A percentile compares a stretch with the other conserved stretches of the same genome.
These are phyloP conservation scores for Aspergillus cristatus DNA, from an alignment of 495 filamentous ascomycete species.

Conservation along the genomic window DNA sequence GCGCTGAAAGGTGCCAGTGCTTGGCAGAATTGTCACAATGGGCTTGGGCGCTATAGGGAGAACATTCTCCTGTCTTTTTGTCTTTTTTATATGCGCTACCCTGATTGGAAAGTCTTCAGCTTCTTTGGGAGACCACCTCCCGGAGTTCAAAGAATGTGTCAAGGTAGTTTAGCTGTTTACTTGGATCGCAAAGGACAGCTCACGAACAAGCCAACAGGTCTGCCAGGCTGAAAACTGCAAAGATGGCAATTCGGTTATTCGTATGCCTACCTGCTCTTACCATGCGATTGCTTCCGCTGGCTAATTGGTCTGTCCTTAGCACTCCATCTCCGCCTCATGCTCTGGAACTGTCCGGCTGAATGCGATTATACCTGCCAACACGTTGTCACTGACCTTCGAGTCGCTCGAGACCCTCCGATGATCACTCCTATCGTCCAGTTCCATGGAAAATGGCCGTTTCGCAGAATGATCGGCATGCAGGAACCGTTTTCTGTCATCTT, in stretches of 20 bases:
- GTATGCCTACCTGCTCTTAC: constrained; percentile 22
- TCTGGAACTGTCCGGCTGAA: constrained; percentile 70
- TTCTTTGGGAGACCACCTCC: constrained; percentile 76
- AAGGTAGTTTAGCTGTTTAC: constrained; percentile 44
- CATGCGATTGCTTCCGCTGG: background rate
- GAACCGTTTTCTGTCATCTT: constrained; percentile 92
- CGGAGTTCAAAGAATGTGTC: constrained; percentile 85
- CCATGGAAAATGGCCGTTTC: constrained; percentile 99
- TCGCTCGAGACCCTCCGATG: constrained; percentile 54
- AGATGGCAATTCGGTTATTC: constrained; percentile 34
- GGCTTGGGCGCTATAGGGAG: constrained; percentile 13
- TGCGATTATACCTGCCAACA: constrained; percentile 99
- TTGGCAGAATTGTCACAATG: constrained; percentile 23
- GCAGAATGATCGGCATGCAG: constrained; percentile 81
- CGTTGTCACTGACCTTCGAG: constrained; percentile 69
- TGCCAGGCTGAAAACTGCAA: constrained; percentile 77
- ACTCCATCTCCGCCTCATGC: constrained; percentile 42
- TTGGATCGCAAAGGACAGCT: constrained; percentile 5
- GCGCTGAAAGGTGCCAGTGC: too few species aligned
- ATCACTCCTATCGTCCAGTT: constrained; percentile 71
- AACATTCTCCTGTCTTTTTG: constrained; percentile 15
- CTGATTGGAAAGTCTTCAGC: constrained; percentile 47
- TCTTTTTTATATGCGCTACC: constrained; percentile 32
- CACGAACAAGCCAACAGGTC: constrained; percentile 42
- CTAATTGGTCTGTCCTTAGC: constrained; percentile 19